A percentile compares a stretch with the other conserved stretches of the same genome.
Evolutionary conservation across 148 eudicot genomes (phyloP).

Genomic region (Persicaria maculosa): DNA sequence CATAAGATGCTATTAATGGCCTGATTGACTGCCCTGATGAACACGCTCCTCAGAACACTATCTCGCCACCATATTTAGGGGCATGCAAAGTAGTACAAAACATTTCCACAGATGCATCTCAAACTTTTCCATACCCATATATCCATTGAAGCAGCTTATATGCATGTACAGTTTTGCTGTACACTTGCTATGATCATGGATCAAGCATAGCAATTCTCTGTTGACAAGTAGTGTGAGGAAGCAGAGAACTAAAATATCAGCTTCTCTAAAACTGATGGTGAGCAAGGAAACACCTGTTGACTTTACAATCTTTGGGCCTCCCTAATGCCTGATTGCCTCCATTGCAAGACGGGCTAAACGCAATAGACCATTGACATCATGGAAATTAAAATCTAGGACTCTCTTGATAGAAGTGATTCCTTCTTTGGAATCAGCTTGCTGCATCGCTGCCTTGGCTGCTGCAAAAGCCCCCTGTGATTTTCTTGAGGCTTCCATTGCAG

Average conservation of each 20-base stretch:
- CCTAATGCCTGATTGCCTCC: slow-evolving; percentile 41
- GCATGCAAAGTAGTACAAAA: neutral
- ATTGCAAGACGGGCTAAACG: slow-evolving; percentile 77
- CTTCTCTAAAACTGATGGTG: neutral
- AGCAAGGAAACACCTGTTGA: neutral
- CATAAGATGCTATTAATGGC: neutral
- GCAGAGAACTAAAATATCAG: neutral
- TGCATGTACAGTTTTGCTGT: neutral
- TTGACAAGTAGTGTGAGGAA: neutral
- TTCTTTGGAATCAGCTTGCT: slow-evolving; percentile 35
- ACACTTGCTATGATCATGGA: neutral
- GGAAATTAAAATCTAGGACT: slow-evolving; percentile 86
- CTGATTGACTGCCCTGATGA: neutral
- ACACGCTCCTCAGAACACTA: neutral
- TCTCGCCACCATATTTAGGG: neutral
- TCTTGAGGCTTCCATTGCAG: slow-evolving; percentile 95
- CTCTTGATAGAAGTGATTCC: slow-evolving; percentile 52
- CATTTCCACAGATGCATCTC: neutral
- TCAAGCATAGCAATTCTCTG: neutral
- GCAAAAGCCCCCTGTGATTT: slow-evolving; percentile 69
- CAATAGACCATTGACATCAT: slow-evolving; percentile 74
- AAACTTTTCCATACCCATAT: neutral
- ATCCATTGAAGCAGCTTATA: neutral
- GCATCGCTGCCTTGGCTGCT: slow-evolving; percentile 49
- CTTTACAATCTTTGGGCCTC: neutral